Evolutionary conservation across 2,329 filamentous ascomycete genomes (phyloP).

Genomic region (Hypoxylon sp.): DNA sequence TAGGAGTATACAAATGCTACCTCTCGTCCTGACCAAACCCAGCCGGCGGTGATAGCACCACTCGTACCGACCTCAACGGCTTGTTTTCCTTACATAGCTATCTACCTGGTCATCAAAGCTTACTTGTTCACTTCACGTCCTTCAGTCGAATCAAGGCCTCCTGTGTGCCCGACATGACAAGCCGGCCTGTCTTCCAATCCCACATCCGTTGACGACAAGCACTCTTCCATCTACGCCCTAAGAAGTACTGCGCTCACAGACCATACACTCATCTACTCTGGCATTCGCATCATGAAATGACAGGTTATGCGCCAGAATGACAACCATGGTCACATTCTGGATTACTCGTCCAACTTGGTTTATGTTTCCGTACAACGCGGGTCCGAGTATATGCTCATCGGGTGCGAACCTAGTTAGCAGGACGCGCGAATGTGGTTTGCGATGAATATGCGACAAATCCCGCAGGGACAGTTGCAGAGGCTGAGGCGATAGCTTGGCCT

Average conservation of each 20-base stretch:
- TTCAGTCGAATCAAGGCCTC: constrained; percentile 35
- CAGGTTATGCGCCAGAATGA: constrained; percentile 28
- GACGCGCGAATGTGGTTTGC: no score
- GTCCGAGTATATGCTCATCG: not conserved
- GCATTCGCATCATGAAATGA: constrained; percentile 34
- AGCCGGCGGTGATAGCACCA: not conserved
- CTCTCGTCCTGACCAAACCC: not conserved
- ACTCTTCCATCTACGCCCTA: constrained; percentile 42
- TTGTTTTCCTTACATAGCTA: not conserved
- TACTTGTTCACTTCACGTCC: not conserved
- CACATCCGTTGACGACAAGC: no score
- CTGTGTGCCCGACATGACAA: constrained; percentile 28
- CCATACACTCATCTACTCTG: constrained; percentile 32
- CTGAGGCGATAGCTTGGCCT: no score
- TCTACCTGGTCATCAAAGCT: no score
- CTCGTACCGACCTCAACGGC: not conserved
- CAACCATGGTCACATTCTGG: constrained; percentile 17
- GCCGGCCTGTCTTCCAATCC: no score
- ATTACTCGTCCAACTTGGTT: not conserved
- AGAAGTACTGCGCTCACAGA: constrained; percentile 28
- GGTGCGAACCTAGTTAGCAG: no score
- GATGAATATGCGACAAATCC: no score
- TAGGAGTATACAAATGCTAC: not conserved
- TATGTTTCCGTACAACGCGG: not conserved
- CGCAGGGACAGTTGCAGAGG: no score